These are phyloP conservation scores for Penicillium janthinellum DNA, from an alignment of 2,329 filamentous ascomycete species.

Conservation along the genomic window DNA sequence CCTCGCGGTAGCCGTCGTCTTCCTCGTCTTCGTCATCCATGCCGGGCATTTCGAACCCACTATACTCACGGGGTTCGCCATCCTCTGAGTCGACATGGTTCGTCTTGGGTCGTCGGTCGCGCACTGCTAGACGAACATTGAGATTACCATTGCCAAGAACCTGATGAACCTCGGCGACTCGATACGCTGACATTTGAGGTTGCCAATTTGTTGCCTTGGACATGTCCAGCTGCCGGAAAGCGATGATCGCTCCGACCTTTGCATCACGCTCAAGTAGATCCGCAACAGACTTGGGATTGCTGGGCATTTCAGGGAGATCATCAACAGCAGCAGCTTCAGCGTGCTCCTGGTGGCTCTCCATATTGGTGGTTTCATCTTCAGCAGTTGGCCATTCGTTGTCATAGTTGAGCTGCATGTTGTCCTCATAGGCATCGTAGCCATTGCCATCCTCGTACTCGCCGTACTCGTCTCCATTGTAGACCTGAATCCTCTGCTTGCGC, in stretches of 20 bases:
- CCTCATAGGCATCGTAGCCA: conserved; percentile 37
- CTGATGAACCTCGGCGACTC: conserved; percentile 66
- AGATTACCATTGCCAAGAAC: conserved; percentile 58
- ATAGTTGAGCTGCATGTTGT: conserved; percentile 46
- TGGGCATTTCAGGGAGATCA: conserved; percentile 52
- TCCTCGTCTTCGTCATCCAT: conserved; percentile 58
- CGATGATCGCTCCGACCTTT: conserved; percentile 45
- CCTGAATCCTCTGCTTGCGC: conserved; percentile 56
- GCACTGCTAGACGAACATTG: conserved; percentile 66
- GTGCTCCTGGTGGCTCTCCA: conserved; percentile 48
- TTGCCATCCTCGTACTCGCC: conserved; percentile 45
- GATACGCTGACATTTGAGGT: conserved; percentile 54
- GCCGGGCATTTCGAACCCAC: conserved; percentile 74
- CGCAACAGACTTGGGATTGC: conserved; percentile 67
- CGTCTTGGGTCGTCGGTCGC: conserved; percentile 65
- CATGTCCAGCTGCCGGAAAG: conserved; percentile 51
- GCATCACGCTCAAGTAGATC: conserved; percentile 37
- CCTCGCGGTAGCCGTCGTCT: conserved; percentile 63
- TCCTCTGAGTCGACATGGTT: conserved; percentile 58
- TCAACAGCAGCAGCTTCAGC: conserved; percentile 31
- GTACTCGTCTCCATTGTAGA: conserved; percentile 45
- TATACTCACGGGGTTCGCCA: conserved; percentile 73
- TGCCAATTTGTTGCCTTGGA: conserved; percentile 52
- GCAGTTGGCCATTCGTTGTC: conserved; percentile 15
- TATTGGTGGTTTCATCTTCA: conserved; percentile 2